A percentile compares a stretch with the other conserved stretches of the same genome.
Conservation (phyloP, 371 early-diverging fungal species). For the Saksenaea oblongispora region DNA sequence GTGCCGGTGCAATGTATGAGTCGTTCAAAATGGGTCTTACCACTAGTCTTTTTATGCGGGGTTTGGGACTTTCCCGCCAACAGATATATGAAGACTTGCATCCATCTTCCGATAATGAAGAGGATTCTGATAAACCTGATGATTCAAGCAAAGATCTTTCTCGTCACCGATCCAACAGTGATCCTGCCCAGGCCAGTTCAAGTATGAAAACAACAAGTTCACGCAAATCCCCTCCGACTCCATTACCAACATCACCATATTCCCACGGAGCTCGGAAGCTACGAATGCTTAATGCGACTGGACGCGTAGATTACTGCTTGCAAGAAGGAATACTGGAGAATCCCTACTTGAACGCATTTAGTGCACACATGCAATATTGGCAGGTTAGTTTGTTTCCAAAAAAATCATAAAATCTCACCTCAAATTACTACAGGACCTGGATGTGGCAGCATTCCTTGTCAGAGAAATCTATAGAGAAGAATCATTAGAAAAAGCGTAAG, state of each 20-base stretch:
- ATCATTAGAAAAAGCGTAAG: not conserved
- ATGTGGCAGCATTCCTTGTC: slow-evolving; percentile 65
- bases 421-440: slow-evolving; percentile 47
- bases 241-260: slow-evolving; percentile 25
- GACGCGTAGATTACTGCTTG: slow-evolving; percentile 76
- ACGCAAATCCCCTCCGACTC: slow-evolving; percentile 26
- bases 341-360: slow-evolving; percentile 75
- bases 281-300: slow-evolving; percentile 65
- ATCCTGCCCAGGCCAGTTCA: slow-evolving; percentile 19
- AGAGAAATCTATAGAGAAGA: slow-evolving; percentile 46
- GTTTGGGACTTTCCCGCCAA: slow-evolving; percentile 47
- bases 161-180: slow-evolving; percentile 36
- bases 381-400: slow-evolving; percentile 23
- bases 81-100: slow-evolving; percentile 46
- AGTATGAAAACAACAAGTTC: slow-evolving; percentile 4
- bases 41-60: slow-evolving; percentile 55
- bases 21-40: slow-evolving; percentile 62
- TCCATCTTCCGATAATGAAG: slow-evolving; percentile 14
- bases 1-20: slow-evolving; percentile 72
- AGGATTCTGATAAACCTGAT: slow-evolving; percentile 21
- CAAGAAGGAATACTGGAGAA: slow-evolving; percentile 82
- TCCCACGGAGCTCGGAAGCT: slow-evolving; percentile 47
- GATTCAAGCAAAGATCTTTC: slow-evolving; percentile 15
- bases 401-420: not conserved
- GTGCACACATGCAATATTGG: slow-evolving; percentile 82